Percentiles rank a stretch among this genome's conserved stretches.
phyloP scores from a whole-genome alignment of 495 filamentous ascomycete genomes.

The Penicillium bovifimosum region DNA sequence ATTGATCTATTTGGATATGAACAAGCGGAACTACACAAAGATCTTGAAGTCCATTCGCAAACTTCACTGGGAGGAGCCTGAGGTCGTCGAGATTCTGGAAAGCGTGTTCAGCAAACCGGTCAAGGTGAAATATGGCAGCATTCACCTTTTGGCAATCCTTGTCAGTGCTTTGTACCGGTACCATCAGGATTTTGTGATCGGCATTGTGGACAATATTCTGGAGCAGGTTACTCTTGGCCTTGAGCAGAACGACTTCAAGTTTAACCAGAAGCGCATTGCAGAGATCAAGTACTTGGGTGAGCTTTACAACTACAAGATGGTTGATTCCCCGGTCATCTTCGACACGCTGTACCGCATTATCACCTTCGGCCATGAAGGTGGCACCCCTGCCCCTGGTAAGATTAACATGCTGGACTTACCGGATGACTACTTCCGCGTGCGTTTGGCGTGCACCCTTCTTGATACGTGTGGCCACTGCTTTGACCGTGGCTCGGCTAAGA shows the following conservation, averaged over 20 bases:
- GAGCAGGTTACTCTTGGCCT: conserved; percentile 85
- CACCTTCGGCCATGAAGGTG: conserved; percentile 82
- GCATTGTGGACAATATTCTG: conserved; percentile 81
- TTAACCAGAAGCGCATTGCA: conserved; percentile 90
- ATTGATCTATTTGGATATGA: conserved; percentile 87
- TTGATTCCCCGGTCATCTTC: conserved; percentile 93
- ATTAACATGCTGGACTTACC: conserved; percentile 73
- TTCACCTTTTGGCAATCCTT: conserved; percentile 91
- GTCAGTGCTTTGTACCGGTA: conserved; percentile 82
- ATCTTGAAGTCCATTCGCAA: conserved; percentile 89
- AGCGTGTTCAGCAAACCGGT: conserved; percentile 93
- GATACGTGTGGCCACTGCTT: conserved; percentile 97
- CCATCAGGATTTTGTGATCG: conserved; percentile 83
- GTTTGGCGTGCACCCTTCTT: conserved; percentile 79
- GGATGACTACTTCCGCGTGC: conserved; percentile 94
- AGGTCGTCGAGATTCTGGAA: conserved; percentile 77
- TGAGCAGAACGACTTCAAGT: conserved; percentile 95
- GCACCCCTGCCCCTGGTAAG: conserved; percentile 72
- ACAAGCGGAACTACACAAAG: conserved; percentile 87
- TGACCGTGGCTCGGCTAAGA: conserved; percentile 85
- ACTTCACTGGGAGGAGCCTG: conserved; percentile 92
- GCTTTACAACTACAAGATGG: conserved; percentile 96
- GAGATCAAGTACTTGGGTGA: conserved; percentile 96
- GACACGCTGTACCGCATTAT: conserved; percentile 92
- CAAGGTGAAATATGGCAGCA: conserved; percentile 96